Base-by-base conservation (phyloP, 2,329 filamentous ascomycete species). In the Hypomyces rosellus region DNA sequence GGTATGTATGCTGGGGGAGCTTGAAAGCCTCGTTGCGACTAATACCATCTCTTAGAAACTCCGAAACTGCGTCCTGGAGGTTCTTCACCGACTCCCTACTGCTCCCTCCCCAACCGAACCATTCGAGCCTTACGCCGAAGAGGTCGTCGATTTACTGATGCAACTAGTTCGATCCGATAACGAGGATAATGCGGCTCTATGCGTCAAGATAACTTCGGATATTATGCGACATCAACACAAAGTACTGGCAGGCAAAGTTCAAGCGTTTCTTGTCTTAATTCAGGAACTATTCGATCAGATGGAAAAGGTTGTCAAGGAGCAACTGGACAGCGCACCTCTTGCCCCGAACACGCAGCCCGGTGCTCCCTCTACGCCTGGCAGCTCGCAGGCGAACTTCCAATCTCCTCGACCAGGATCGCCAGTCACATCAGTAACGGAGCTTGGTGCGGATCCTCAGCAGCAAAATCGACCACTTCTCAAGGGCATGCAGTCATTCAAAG, bases 401-500 rank as follows among this genome's bases (percentile, higher is more conserved):
- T 95, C 90, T 1, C 90, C 91, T 11, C 81, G 89, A 48, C 92
- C 93, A 4, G 90, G 86, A 48, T 99, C 95, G 3, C 93, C 95
- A 4, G 87, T 91, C 8, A 85, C 88, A 3, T 86, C 89, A 1
- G 82, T 88, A 3, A 79, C 85, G 15, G 93, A 97, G 55, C 79
- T 96, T 46, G 89, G 84, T 5, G 80, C 84, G 13, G 91, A 96
- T 60, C 74, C 76, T n/a, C 86, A 89, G 61, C 89, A 92, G 63
- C 86, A 90, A 60, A 89, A 71, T 49, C 84, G 91, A 52, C 86
- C 89, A 45, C 70, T 99, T 34, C 74, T 91, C 49, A 95, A 89
- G 69, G 93, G 93, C 30, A 96, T 96, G 89, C 89, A 96, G 65
- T 99, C 93, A 1, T 99, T 99, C 79, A 99, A 97, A 68, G 92